Conservation (phyloP, 768 basidiomycete species). For the Suillus hirtellus region DNA sequence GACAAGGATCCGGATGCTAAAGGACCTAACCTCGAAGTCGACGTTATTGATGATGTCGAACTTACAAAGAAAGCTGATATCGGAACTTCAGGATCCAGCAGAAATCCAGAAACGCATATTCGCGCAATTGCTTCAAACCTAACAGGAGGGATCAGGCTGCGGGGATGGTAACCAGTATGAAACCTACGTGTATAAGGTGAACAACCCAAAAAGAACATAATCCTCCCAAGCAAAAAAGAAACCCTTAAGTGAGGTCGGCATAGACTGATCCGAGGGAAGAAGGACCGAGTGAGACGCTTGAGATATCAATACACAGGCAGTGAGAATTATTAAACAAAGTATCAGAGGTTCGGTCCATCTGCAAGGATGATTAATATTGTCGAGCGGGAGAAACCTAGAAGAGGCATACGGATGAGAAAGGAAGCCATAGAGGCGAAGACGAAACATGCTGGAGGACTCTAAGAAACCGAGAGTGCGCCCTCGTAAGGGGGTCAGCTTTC, state of each 20-base stretch:
- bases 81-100: conserved; percentile 80
- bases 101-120: conserved; percentile 85
- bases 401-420: conserved; percentile 69
- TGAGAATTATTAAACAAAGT: conserved; percentile 78
- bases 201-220: conserved; percentile 78
- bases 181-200: conserved; percentile 82
- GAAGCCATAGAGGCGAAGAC: conserved; percentile 64
- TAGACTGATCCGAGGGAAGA: conserved; percentile 43
- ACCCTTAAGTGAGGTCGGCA: conserved; percentile 51
- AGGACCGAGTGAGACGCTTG: conserved; percentile 70
- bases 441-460: conserved; percentile 63
- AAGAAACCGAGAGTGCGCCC: conserved; percentile 81
- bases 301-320: conserved; percentile 78
- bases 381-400: conserved; percentile 7
- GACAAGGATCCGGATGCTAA: conserved; percentile 37
- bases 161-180: not conserved
- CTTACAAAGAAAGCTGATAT: conserved; percentile 49
- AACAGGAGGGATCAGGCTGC: conserved; percentile 11
- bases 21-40: conserved; percentile 27
- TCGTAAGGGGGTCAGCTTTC: conserved; percentile 54
- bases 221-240: conserved; percentile 94
- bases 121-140: conserved; percentile 86
- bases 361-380: conserved; percentile 6
- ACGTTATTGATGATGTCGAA: conserved; percentile 32
- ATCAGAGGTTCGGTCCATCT: conserved; percentile 89